These are phyloP conservation scores for Colletotrichum zoysiae DNA, from an alignment of 2,329 filamentous ascomycete genomes.

Conservation along the genomic window DNA sequence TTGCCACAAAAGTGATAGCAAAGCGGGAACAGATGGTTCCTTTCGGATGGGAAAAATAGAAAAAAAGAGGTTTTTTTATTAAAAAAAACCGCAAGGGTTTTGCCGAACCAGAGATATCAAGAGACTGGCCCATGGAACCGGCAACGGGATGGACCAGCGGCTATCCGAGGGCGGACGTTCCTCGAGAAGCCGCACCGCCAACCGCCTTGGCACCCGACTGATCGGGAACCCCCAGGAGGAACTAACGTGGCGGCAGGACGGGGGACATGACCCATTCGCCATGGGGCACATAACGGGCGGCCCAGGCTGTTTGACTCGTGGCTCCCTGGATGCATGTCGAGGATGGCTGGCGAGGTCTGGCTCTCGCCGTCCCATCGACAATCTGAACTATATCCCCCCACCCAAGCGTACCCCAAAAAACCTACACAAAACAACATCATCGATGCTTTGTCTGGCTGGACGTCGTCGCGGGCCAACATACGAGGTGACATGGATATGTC, in stretches of 20 bases:
- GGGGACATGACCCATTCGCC: constrained; percentile 23
- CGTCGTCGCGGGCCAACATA: constrained; percentile 2
- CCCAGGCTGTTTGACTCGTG: constrained; percentile 8
- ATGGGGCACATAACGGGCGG: constrained; percentile 17
- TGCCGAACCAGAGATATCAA: background rate
- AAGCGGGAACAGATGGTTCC: background rate
- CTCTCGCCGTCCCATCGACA: background rate
- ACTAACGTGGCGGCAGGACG: constrained; percentile 23
- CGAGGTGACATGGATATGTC: background rate
- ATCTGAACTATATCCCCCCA: background rate
- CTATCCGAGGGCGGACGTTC: constrained; percentile 27
- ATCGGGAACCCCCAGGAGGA: constrained; percentile 27
- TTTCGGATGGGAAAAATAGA: constrained; percentile 10
- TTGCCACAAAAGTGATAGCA: background rate
- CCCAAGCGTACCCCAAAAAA: background rate
- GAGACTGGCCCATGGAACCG: background rate
- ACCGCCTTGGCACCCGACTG: constrained; percentile 39
- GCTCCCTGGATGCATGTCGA: background rate
- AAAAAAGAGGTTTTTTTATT: too few species aligned
- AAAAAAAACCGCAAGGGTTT: background rate
- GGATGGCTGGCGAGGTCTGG: background rate
- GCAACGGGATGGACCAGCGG: constrained; percentile 28
- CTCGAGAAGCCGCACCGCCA: constrained; percentile 40
- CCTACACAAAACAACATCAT: background rate
- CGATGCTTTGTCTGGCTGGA: background rate